Evolutionary conservation across 1,139 yeast genomes (phyloP).

Genomic region (Pneumocystis jirovecii): DNA sequence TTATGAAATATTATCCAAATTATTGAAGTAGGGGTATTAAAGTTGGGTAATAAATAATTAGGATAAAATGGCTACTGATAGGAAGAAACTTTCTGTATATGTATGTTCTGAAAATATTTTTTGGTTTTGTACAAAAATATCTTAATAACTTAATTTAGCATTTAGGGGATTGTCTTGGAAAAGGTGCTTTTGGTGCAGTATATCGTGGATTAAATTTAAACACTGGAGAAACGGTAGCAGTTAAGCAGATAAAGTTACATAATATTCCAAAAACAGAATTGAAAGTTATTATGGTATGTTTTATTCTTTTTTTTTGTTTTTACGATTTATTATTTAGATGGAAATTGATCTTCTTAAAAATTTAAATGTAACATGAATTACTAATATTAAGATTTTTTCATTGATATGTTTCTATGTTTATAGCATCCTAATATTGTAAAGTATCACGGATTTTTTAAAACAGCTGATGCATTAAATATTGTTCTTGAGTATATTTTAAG

Average conservation of each 20-base stretch:
- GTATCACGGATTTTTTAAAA: constrained; percentile 75
- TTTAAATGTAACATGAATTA: constrained; percentile 51
- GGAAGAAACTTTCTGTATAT: background rate
- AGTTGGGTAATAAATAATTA: background rate
- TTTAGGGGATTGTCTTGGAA: constrained; percentile 47
- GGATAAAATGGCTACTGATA: background rate
- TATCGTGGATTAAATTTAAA: constrained; percentile 49
- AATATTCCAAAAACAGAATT: constrained; percentile 24
- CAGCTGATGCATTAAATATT: constrained; percentile 49
- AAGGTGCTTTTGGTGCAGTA: constrained; percentile 70
- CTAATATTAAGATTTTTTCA: background rate
- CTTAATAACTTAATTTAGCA: constrained; percentile 16
- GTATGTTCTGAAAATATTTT: background rate
- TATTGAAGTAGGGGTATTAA: background rate
- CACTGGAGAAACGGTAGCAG: constrained; percentile 63
- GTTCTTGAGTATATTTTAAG: constrained; percentile 38
- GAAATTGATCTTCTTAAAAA: constrained; percentile 40
- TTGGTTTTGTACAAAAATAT: background rate
- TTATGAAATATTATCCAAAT: background rate
- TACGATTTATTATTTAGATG: constrained; percentile 27
- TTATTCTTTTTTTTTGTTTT: background rate
- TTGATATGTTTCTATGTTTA: background rate
- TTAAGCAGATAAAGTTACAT: constrained; percentile 59
- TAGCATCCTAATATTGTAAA: constrained; percentile 74
- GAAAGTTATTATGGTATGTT: constrained; percentile 15